A percentile compares a stretch with the other conserved stretches of the same genome.
phyloP scores from a whole-genome alignment of 2,329 filamentous ascomycete species.

The Aspergillus calidoustus region DNA sequence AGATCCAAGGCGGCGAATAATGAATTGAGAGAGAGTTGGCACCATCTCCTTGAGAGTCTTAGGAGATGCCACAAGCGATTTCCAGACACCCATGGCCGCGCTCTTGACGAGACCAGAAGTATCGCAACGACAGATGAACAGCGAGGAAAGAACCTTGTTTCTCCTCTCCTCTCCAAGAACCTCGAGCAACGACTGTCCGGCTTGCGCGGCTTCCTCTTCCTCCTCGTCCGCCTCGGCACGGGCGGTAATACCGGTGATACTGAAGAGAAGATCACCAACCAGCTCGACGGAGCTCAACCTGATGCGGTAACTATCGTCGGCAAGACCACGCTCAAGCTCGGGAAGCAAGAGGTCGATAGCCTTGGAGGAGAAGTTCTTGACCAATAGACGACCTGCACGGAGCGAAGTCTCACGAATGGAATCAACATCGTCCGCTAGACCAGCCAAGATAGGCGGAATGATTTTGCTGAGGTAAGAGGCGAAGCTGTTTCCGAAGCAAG shows the following conservation, averaged over 20 bases:
- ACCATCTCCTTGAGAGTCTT: constrained; percentile 93
- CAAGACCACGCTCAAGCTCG: constrained; percentile 91
- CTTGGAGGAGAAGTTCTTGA: constrained; percentile 97
- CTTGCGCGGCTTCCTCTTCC: constrained; percentile 76
- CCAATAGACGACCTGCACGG: constrained; percentile 86
- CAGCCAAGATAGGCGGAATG: constrained; percentile 91
- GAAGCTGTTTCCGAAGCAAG: constrained; percentile 98
- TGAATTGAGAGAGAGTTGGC: constrained; percentile 89
- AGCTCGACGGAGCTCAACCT: constrained; percentile 97
- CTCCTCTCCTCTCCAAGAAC: constrained; percentile 94
- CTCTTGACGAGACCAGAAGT: constrained; percentile 89
- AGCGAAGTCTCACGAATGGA: constrained; percentile 97
- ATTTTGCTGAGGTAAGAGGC: constrained; percentile 93
- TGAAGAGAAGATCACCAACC: constrained; percentile 95
- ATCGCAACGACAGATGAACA: constrained; percentile 97
- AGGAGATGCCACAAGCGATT: constrained; percentile 90
- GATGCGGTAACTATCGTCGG: constrained; percentile 97
- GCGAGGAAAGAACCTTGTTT: constrained; percentile 93
- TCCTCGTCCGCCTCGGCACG: constrained; percentile 81
- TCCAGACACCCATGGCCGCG: constrained; percentile 93
- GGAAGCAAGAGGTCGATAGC: constrained; percentile 93
- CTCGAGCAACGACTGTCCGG: constrained; percentile 89
- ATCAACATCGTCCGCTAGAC: constrained; percentile 93
- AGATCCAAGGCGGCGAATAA: constrained; percentile 91
- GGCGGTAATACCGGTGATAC: constrained; percentile 89